These are phyloP conservation scores for Tolypocladium guangdongense DNA, from an alignment of 2,329 filamentous ascomycete species.

Conservation along the genomic window DNA sequence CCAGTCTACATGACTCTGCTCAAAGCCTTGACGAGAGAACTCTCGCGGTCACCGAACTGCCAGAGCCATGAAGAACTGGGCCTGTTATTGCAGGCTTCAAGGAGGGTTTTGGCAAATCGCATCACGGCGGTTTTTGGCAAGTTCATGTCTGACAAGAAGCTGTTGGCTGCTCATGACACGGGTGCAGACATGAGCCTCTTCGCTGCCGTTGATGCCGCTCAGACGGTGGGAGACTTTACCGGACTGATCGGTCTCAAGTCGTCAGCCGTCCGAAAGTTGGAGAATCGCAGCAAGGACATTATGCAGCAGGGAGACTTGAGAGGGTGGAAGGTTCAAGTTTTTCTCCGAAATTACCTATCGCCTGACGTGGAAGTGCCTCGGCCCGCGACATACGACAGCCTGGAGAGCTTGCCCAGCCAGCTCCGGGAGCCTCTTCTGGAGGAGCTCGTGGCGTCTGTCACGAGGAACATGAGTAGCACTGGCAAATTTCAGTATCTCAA, in stretches of 20 bases:
- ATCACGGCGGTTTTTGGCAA: constrained; percentile 14
- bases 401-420: constrained; percentile 16
- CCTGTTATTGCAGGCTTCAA: constrained; percentile 13
- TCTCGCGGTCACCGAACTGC: constrained; percentile 15
- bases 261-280: constrained; percentile 22
- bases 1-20: constrained; percentile 24
- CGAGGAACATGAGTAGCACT: constrained; percentile 17
- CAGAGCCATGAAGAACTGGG: constrained; percentile 12
- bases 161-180: constrained; percentile 12
- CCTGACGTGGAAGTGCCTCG: constrained; percentile 18
- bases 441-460: constrained; percentile 19
- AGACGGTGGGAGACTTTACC: constrained; percentile 10
- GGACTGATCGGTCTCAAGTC: constrained; percentile 15
- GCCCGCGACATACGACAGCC: constrained; percentile 20
- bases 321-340: constrained; percentile 35
- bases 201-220: constrained; percentile 21
- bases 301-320: constrained; percentile 24
- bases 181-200: constrained; percentile 17
- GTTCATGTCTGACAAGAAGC: constrained; percentile 19
- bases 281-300: constrained; percentile 20
- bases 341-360: constrained; percentile 28
- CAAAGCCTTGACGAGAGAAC: constrained; percentile 20
- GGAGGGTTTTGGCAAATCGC: constrained; percentile 15
- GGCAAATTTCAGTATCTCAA: constrained; percentile 27
- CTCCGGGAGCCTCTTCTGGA: constrained; percentile 20